These are phyloP conservation scores for Chaetomiaceae sp. DNA, from an alignment of 2,329 filamentous ascomycete species.

Conservation along the genomic window DNA sequence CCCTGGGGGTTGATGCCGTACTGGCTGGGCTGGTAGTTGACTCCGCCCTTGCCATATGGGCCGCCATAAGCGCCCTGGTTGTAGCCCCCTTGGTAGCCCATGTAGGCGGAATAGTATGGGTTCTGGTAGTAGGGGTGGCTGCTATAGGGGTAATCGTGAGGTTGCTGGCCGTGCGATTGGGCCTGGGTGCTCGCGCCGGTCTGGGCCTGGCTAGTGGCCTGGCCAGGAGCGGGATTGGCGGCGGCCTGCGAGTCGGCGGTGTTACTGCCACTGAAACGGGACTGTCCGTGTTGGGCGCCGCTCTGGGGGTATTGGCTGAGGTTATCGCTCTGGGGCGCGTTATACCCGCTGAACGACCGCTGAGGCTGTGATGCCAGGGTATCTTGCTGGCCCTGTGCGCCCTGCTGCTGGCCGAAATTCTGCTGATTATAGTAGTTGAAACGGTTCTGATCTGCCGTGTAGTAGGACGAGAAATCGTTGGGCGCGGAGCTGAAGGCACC, in stretches of 20 bases:
- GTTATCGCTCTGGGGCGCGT: slow-evolving; percentile 59
- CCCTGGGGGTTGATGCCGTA: slow-evolving; percentile 55
- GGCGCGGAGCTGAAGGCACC: slow-evolving; percentile 69
- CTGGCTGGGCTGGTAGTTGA: slow-evolving; percentile 50
- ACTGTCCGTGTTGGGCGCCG: slow-evolving; percentile 62
- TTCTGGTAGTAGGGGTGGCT: slow-evolving; percentile 58
- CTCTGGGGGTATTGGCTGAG: slow-evolving; percentile 70
- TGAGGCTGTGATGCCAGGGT: slow-evolving; percentile 61
- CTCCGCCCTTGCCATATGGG: slow-evolving; percentile 52
- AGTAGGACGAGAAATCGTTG: slow-evolving; percentile 80
- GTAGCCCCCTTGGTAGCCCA: slow-evolving; percentile 48
- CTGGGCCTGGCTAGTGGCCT: slow-evolving; percentile 52
- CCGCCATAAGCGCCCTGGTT: slow-evolving; percentile 48
- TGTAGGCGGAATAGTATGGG: slow-evolving; percentile 60
- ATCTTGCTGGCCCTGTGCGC: slow-evolving; percentile 67
- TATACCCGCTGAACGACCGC: slow-evolving; percentile 74
- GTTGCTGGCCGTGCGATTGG: slow-evolving; percentile 39
- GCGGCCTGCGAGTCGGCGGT: slow-evolving; percentile 73
- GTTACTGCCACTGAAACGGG: slow-evolving; percentile 44
- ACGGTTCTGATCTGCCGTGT: slow-evolving; percentile 71
- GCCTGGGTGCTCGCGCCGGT: slow-evolving; percentile 31
- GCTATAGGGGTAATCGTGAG: slow-evolving; percentile 47
- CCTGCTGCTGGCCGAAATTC: slow-evolving; percentile 53
- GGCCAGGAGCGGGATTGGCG: slow-evolving; percentile 87
- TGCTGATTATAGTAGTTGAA: slow-evolving; percentile 70